Evolutionary conservation across 2,329 filamentous ascomycete species (phyloP).

Genomic region (Stagonosporopsis cucurbitacearum): DNA sequence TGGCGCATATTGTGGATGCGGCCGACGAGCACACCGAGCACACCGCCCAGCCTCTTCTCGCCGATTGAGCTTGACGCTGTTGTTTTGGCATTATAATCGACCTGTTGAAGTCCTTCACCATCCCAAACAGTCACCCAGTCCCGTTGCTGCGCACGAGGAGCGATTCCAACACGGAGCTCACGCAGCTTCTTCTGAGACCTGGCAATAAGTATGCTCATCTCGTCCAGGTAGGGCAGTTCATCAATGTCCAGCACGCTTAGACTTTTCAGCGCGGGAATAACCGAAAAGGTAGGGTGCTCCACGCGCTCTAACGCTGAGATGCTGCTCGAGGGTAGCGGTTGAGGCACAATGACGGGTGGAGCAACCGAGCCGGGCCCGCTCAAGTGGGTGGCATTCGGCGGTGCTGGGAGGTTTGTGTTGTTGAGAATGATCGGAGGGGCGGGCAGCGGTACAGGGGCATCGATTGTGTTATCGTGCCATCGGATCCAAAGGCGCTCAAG

Average conservation of each 20-base stretch:
- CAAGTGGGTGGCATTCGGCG: slow-evolving; percentile 47
- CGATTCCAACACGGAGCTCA: slow-evolving; percentile 77
- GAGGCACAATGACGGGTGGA: slow-evolving; percentile 41
- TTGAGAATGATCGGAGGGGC: slow-evolving; percentile 48
- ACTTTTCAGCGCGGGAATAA: slow-evolving; percentile 75
- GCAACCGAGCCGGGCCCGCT: slow-evolving; percentile 44
- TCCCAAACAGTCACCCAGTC: slow-evolving; percentile 70
- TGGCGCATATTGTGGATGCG: slow-evolving; percentile 67
- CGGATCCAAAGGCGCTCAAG: slow-evolving; percentile 79
- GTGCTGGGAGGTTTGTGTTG: slow-evolving; percentile 47
- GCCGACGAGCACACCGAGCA: slow-evolving; percentile 72
- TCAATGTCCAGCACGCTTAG: slow-evolving; percentile 82
- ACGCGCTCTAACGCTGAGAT: slow-evolving; percentile 59
- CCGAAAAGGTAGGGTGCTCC: slow-evolving; percentile 81
- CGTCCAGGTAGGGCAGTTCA: slow-evolving; percentile 80
- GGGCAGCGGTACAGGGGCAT: slow-evolving; percentile 46
- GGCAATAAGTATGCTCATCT: slow-evolving; percentile 79
- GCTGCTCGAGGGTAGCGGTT: slow-evolving; percentile 35
- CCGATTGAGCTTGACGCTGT: slow-evolving; percentile 60
- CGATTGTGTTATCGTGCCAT: slow-evolving; percentile 76
- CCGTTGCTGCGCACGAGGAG: slow-evolving; percentile 58
- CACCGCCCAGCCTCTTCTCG: slow-evolving; percentile 70
- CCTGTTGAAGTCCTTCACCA: slow-evolving; percentile 66
- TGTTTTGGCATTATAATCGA: slow-evolving; percentile 65
- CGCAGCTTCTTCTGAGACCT: slow-evolving; percentile 70